phyloP scores from a whole-genome alignment of 2,329 filamentous ascomycete genomes.

The Sclerotinia sclerotiorum region DNA sequence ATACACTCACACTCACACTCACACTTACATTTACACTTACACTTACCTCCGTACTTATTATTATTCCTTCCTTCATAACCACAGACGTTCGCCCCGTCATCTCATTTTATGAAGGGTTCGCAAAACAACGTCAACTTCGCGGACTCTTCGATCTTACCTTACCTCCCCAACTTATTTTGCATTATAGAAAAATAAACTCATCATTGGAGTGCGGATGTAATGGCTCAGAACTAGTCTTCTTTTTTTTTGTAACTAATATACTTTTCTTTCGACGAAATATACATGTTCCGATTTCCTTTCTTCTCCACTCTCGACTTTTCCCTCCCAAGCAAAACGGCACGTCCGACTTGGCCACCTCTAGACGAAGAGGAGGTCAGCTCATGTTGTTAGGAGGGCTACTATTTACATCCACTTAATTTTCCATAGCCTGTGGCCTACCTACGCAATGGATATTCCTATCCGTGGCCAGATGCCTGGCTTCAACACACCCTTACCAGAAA shows the following conservation, averaged over 20 bases:
- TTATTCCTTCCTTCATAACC: conserved; percentile 2
- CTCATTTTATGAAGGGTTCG: conserved; percentile 18
- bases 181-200: not conserved
- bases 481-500: conserved; percentile 42
- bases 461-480: conserved; percentile 29
- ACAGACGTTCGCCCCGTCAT: conserved; percentile 14
- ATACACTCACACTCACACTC: no score
- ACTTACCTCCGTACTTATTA: no score
- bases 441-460: conserved; percentile 47
- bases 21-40: no score
- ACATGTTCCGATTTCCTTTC: conserved; percentile 35
- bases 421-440: conserved; percentile 12
- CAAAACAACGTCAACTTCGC: conserved; percentile 9
- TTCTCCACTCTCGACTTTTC: conserved; percentile 32
- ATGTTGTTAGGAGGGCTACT: conserved; percentile 9
- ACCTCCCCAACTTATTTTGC: conserved; percentile 12
- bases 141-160: conserved; percentile 23
- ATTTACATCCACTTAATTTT: conserved; percentile 15
- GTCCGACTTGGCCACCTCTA: conserved; percentile 33
- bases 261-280: conserved; percentile 32
- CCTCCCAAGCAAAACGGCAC: conserved; percentile 27
- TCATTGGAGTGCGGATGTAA: not conserved
- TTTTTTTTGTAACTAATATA: conserved; percentile 30
- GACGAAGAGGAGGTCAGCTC: conserved; percentile 17
- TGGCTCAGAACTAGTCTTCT: conserved; percentile 19